phyloP scores from a whole-genome alignment of 2,329 filamentous ascomycete genomes.

The Ceratocystis variospora region DNA sequence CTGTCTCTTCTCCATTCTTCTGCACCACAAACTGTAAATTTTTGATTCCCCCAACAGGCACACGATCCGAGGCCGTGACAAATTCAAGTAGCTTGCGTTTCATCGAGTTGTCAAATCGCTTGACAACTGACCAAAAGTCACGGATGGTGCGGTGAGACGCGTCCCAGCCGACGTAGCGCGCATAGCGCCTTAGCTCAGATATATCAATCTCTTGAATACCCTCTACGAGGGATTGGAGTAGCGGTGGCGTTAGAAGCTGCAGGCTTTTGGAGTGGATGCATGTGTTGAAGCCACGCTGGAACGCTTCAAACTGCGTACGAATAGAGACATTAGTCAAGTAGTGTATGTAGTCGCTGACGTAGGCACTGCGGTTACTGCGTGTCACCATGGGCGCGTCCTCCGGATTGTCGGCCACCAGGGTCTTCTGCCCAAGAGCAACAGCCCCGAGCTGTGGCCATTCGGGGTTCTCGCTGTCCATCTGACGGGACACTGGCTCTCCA shows the following conservation, averaged over 20 bases:
- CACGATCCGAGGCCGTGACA: slow-evolving; percentile 80
- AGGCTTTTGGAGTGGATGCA: slow-evolving; percentile 61
- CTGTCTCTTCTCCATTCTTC: slow-evolving; percentile 53
- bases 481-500: slow-evolving; percentile 41
- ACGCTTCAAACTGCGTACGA: slow-evolving; percentile 62
- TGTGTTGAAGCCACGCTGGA: slow-evolving; percentile 64
- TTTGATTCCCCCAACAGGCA: slow-evolving; percentile 73
- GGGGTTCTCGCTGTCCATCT: slow-evolving; percentile 39
- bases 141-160: slow-evolving; percentile 53
- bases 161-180: slow-evolving; percentile 73
- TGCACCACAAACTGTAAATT: slow-evolving; percentile 76
- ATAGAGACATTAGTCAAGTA: slow-evolving; percentile 73
- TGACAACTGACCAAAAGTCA: slow-evolving; percentile 76
- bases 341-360: slow-evolving; percentile 69
- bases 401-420: slow-evolving; percentile 29
- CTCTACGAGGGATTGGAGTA: slow-evolving; percentile 68
- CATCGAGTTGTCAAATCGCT: slow-evolving; percentile 51
- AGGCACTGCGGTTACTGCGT: slow-evolving; percentile 61
- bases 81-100: slow-evolving; percentile 74
- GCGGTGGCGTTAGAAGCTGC: slow-evolving; percentile 52
- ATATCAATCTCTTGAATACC: slow-evolving; percentile 72
- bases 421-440: slow-evolving; percentile 14
- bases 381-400: slow-evolving; percentile 62
- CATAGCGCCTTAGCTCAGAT: slow-evolving; percentile 51
- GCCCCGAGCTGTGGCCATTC: slow-evolving; percentile 23